Evolutionary conservation across 345 rosid genomes (phyloP), one percentile per base, ranked within the genome.

Genomic region (Crucihimalaya himalaica): DNA sequence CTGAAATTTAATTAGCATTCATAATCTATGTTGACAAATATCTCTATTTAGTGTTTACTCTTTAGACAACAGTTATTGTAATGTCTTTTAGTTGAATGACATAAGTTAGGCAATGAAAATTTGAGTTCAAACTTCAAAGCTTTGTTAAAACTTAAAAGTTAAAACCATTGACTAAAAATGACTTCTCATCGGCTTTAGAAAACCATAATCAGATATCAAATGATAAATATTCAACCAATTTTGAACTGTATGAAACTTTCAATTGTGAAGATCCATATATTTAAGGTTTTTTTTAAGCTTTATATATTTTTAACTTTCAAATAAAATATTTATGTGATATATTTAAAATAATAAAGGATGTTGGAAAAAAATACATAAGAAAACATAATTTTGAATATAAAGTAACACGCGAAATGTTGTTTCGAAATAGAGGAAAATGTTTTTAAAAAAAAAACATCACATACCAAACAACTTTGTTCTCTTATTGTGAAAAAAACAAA

Each of bases 61-160:
- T 65, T 13, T 32, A 23, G 29, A 65, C 20, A 65, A 48, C 70
- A 65, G 11, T 34, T 32, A 3, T 50, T 66, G 21, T 50, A 13
- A 50, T 50, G 58, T 37, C n/a, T 34, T 32, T 66, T 18, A 34
- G 16, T 34, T 46, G 21, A 46, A 46, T 46, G 51, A 46, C 51
- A 46, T 3, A 18, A 46, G 51, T 46, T 46, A 46, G 51, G 51
- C 21, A 20, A 3, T 16, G 18, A 7, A 2, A 16, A 3, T n/a
- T 43, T 45, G 10, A n/a, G 51, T 46, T 46, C 21, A 46, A 8
- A 16, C 5, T 46, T 46, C 51, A 46, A 46, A 46, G 51, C 51
- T 11, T 46, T 46, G 51, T 16, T 46, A n/a, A 43, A 43, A 43
- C 10, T n/a, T 43, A 43, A 43, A 43, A 43, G 20, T n/a, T 43